phyloP scores from a whole-genome alignment of 495 filamentous ascomycete species.

The Chaetomium cochliodes region DNA sequence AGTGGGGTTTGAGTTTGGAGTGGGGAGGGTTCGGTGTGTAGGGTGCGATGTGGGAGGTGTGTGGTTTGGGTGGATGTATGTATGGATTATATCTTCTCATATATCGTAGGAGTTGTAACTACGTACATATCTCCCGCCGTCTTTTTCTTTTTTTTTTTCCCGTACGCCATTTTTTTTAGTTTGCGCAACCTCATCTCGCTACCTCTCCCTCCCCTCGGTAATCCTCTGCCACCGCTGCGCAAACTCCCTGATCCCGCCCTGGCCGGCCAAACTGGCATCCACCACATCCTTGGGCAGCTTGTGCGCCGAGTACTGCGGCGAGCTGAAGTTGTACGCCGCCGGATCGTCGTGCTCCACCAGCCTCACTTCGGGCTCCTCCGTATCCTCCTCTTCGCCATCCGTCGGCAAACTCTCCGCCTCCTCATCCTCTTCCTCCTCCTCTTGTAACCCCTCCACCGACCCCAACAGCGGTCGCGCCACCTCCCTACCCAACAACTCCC shows the following conservation, averaged over 20 bases:
- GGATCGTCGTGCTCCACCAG: conserved; percentile 80
- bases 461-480: conserved; percentile 54
- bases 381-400: conserved; percentile 39
- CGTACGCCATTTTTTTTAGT: neutral
- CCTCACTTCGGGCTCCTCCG: conserved; percentile 72
- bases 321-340: conserved; percentile 79
- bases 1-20: conserved; percentile 43
- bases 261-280: conserved; percentile 76
- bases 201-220: conserved; percentile 24
- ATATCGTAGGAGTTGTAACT: too few species aligned
- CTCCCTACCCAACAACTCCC: conserved; percentile 73
- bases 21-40: neutral
- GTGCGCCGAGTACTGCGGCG: conserved; percentile 88
- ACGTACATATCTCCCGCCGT: neutral
- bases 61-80: neutral
- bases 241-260: conserved; percentile 78
- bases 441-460: conserved; percentile 33
- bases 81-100: too few species aligned
- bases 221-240: conserved; percentile 83
- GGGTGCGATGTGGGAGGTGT: neutral
- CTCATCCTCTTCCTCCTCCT: conserved; percentile 36
- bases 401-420: conserved; percentile 30
- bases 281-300: conserved; percentile 95
- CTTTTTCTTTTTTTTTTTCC: neutral
- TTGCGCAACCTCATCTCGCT: too few species aligned